These are phyloP conservation scores for Blepharisma japonicum DNA, from an alignment of 73 alveolate species.

Conservation along the genomic window DNA sequence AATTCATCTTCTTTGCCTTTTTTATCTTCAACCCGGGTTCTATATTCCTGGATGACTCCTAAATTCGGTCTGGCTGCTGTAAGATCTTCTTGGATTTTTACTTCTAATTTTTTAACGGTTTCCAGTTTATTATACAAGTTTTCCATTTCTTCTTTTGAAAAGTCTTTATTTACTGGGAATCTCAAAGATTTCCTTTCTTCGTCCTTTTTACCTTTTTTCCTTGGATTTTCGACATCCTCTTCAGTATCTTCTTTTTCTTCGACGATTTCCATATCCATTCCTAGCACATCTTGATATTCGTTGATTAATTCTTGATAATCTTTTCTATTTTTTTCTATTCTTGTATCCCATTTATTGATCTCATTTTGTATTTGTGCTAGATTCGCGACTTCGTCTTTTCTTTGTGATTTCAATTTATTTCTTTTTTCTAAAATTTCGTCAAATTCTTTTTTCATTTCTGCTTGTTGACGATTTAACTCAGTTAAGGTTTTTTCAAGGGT, in stretches of 20 bases:
- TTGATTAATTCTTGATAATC: too few species aligned
- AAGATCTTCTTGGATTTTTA: conserved; percentile 33
- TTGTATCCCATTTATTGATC: too few species aligned
- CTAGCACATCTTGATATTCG: too few species aligned
- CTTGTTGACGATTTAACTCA: too few species aligned
- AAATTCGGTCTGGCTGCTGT: conserved; percentile 46
- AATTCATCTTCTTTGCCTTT: conserved; percentile 64
- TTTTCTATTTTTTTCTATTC: too few species aligned
- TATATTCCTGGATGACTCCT: conserved; percentile 57
- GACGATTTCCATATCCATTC: too few species aligned
- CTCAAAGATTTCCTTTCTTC: background rate
- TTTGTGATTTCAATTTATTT: background rate
- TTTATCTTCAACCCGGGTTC: conserved; percentile 43
- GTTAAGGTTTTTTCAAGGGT: too few species aligned
- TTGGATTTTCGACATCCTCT: background rate
- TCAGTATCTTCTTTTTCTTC: background rate
- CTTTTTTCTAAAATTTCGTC: background rate
- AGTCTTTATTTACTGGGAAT: background rate
- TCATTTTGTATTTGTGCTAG: background rate
- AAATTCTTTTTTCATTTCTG: too few species aligned
- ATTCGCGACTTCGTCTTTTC: conserved; percentile 2
- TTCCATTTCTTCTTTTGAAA: background rate
- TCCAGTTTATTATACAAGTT: conserved; percentile 24
- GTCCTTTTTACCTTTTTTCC: conserved; percentile 8
- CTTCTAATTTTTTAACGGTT: conserved; percentile 29